A percentile compares a stretch with the other conserved stretches of the same genome.
These are phyloP conservation scores for Talaromyces sp. DNA, from an alignment of 2,329 filamentous ascomycete genomes.

Conservation along the genomic window DNA sequence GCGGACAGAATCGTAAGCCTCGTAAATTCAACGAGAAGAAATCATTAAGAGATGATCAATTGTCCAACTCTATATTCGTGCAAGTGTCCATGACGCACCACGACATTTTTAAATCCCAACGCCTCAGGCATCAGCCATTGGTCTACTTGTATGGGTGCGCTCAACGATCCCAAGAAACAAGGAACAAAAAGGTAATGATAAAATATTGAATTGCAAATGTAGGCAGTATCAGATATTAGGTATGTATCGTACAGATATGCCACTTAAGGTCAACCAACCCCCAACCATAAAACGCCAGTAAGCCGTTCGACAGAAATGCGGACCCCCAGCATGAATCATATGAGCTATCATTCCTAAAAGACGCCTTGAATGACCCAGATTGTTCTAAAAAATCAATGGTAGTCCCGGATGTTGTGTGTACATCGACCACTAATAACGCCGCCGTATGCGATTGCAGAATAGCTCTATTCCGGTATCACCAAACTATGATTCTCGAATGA, in stretches of 20 bases:
- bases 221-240: conserved; percentile 4
- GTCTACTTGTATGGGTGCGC: background rate
- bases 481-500: conserved; percentile 9
- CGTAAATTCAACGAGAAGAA: background rate
- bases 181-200: background rate
- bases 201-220: background rate
- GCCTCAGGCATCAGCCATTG: background rate
- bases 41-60: too few species aligned
- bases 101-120: background rate
- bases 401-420: conserved; percentile 6
- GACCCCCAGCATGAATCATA: background rate
- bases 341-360: background rate
- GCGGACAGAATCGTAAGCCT: background rate
- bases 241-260: conserved; percentile 12
- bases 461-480: conserved; percentile 22
- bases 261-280: conserved; percentile 6
- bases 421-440: conserved; percentile 18
- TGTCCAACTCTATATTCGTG: too few species aligned
- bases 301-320: background rate
- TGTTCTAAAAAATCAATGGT: background rate
- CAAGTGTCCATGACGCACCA: background rate
- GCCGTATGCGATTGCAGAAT: conserved; percentile 16
- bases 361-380: conserved; percentile 6
- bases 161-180: background rate
- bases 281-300: conserved; percentile 2